Percentiles rank a stretch among this genome's conserved stretches.
Evolutionary conservation across 495 filamentous ascomycete species (phyloP).

Genomic region (Penicillium dipodomyicola): DNA sequence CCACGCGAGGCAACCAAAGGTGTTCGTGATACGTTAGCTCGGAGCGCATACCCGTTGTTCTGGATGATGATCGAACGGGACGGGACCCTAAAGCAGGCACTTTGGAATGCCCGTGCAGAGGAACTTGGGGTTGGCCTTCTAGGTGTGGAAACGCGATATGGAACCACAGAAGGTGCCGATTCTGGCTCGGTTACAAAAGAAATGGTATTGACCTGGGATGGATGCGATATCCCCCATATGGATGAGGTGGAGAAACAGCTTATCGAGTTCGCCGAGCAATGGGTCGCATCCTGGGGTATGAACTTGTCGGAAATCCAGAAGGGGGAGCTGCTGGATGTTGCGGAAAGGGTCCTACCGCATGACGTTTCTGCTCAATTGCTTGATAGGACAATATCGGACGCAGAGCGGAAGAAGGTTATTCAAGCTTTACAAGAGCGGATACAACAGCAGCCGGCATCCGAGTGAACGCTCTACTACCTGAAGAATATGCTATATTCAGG

Average conservation of each 20-base stretch:
- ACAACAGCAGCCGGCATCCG: background rate
- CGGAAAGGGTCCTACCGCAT: constrained; percentile 34
- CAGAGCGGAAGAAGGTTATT: constrained; percentile 26
- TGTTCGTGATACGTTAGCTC: constrained; percentile 62
- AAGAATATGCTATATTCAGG: background rate
- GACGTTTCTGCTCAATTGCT: constrained; percentile 12
- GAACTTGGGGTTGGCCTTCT: constrained; percentile 62
- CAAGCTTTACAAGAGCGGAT: constrained; percentile 17
- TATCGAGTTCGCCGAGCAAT: constrained; percentile 25
- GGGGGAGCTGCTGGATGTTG: constrained; percentile 32
- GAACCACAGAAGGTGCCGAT: constrained; percentile 9
- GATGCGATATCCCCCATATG: constrained; percentile 46
- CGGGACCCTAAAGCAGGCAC: constrained; percentile 37
- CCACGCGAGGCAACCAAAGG: constrained; percentile 55
- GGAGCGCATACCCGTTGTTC: constrained; percentile 64
- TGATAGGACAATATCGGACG: constrained; percentile 23
- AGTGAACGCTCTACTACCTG: background rate
- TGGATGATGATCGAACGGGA: constrained; percentile 51
- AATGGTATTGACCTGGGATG: constrained; percentile 58
- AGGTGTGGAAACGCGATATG: constrained; percentile 58
- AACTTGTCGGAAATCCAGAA: constrained; percentile 19
- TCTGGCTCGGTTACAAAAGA: constrained; percentile 23
- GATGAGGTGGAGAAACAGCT: constrained; percentile 36
- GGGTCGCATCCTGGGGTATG: constrained; percentile 35
- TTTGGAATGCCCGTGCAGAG: constrained; percentile 54